phyloP scores from a whole-genome alignment of 2,329 filamentous ascomycete species.

The Colletotrichum lindemuthianum region DNA sequence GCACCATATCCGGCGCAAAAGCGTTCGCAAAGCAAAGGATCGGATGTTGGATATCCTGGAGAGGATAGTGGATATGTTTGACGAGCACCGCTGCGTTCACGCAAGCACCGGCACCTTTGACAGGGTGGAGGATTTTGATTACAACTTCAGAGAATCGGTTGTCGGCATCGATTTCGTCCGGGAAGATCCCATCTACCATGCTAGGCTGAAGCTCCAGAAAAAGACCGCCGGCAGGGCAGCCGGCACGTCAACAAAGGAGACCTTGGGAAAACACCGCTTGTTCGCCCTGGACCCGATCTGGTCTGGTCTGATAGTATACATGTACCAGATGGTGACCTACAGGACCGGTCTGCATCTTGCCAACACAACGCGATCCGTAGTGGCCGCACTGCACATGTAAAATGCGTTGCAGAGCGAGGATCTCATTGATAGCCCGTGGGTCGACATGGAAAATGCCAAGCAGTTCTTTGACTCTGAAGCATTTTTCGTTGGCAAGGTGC shows the following conservation, averaged over 20 bases:
- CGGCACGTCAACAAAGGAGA: not conserved
- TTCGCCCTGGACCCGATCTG: not conserved
- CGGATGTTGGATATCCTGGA: not conserved
- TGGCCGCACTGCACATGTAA: not conserved
- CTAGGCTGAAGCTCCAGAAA: not conserved
- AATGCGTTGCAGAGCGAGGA: not conserved
- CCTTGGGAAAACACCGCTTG: not conserved
- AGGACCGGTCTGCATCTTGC: not conserved
- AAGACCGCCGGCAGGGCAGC: not conserved
- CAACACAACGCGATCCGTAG: not conserved
- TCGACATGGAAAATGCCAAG: not conserved
- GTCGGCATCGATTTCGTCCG: not conserved
- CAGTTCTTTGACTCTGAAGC: not conserved
- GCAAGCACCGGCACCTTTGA: not conserved
- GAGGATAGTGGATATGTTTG: not conserved
- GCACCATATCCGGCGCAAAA: slow-evolving; percentile 40
- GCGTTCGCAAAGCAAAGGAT: slow-evolving; percentile 29
- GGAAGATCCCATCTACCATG: slow-evolving; percentile 3
- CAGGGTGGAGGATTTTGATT: not conserved
- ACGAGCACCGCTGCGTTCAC: not conserved
- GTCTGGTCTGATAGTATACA: slow-evolving; percentile 2
- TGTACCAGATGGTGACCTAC: not conserved
- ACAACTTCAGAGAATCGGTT: not conserved
- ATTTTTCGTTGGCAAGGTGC: not conserved
- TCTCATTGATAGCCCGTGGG: not conserved